Conservation (phyloP, 177 flowering plant species). For the Vitis hybrid region DNA sequence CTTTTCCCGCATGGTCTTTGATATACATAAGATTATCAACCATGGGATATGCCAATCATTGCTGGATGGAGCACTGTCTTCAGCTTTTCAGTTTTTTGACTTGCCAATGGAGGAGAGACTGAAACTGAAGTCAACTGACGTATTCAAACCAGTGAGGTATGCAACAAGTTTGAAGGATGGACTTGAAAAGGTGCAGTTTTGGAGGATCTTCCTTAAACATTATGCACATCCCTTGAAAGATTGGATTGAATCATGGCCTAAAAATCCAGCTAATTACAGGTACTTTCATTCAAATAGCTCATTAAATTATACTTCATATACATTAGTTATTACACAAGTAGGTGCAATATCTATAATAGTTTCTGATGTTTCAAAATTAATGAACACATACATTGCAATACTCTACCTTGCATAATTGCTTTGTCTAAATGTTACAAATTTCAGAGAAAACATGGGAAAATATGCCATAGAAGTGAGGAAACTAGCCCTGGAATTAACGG, state of each 20-base stretch:
- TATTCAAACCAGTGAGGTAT: slow-evolving; percentile 50
- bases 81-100: slow-evolving; percentile 37
- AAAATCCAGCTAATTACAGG: slow-evolving; percentile 45
- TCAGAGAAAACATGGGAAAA: slow-evolving; percentile 52
- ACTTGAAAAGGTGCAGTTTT: slow-evolving; percentile 38
- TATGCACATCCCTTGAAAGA: slow-evolving; percentile 48
- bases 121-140: slow-evolving; percentile 43
- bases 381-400: no score
- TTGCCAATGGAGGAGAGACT: slow-evolving; percentile 34
- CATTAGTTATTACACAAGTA: no score
- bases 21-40: slow-evolving; percentile 30
- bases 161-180: slow-evolving; percentile 44
- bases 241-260: slow-evolving; percentile 51
- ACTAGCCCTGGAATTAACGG: slow-evolving; percentile 31
- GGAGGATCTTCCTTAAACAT: slow-evolving; percentile 66
- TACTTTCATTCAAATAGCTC: background rate
- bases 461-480: slow-evolving; percentile 29
- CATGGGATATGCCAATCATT: slow-evolving; percentile 38
- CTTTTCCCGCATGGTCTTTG: background rate
- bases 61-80: slow-evolving; percentile 32
- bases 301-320: no score
- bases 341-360: no score
- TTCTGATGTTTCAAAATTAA: no score
- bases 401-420: background rate
- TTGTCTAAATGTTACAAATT: background rate